Base-by-base conservation (phyloP, 306 rosid species). In the Quercus berberidifolia region DNA sequence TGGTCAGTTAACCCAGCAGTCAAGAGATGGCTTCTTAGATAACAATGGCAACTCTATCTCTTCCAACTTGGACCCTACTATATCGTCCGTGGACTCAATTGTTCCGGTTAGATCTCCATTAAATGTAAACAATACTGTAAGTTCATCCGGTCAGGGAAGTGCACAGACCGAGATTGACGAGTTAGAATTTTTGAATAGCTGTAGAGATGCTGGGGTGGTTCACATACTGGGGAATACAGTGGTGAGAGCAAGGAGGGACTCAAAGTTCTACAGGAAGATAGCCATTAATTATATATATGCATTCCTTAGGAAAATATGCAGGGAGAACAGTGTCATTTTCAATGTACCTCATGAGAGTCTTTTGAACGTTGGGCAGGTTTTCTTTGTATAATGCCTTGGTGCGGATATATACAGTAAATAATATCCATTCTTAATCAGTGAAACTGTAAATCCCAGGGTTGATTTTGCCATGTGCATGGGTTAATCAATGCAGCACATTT, bases 311-410 rank as follows among this genome's bases (percentile, higher is more conserved):
- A 88, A 88, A 80, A 67, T 88, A 33, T 88, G 92, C 88, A 84
- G 92, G 81, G 90, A 88, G 76, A 58, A 86, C 10, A 88, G 92
- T 86, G 86, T 82, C 65, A 88, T 88, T 71, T 88, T 88, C 85
- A 86, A 88, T 84, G 69, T 88, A 68, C 92, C 92, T 75, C 92
- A 88, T 77, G 92, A 86, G 86, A 82, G 90, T 71, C 76, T 88
- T 17, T 77, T 88, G 81, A 86, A 88, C 65, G 92, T 88, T 71
- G 92, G 92, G 0, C 92, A 88, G 75, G 60, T 88, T 81, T 86
- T 88, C 68, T 88, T 79, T 43, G 90, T 88, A 55, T 88, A 77
- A 78, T 43, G 62, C 46, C 55, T 35, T 21, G 6, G 7, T 59
- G 65, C 25, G 10, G 65, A 23, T 23, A 21, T 23, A 59, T 59